These are phyloP conservation scores for Fusarium temperatum DNA, from an alignment of 2,329 filamentous ascomycete species.

Conservation along the genomic window DNA sequence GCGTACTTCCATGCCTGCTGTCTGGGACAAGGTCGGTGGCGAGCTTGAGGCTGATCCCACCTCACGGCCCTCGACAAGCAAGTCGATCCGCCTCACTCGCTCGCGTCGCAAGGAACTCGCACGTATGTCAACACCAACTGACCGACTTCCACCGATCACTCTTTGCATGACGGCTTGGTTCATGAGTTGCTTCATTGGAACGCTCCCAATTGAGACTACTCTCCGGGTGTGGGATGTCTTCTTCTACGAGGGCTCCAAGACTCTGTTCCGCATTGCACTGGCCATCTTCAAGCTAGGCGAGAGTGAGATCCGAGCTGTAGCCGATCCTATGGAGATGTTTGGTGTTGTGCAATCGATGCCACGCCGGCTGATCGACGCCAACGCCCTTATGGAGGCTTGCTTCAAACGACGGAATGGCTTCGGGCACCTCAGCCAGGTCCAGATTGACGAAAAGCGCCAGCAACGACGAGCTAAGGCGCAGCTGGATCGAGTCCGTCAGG, in stretches of 20 bases:
- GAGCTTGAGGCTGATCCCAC: slow-evolving; percentile 68
- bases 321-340: slow-evolving; percentile 94
- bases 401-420: slow-evolving; percentile 84
- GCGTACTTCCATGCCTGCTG: slow-evolving; percentile 79
- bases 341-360: slow-evolving; percentile 91
- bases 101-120: slow-evolving; percentile 52
- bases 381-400: slow-evolving; percentile 81
- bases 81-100: slow-evolving; percentile 49
- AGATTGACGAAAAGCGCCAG: slow-evolving; percentile 78
- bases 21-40: slow-evolving; percentile 89
- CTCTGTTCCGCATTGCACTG: slow-evolving; percentile 89
- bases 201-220: slow-evolving; percentile 88
- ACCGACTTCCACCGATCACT: slow-evolving; percentile 84
- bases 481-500: slow-evolving; percentile 49
- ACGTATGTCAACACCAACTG: slow-evolving; percentile 50
- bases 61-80: slow-evolving; percentile 49
- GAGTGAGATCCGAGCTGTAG: slow-evolving; percentile 78
- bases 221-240: slow-evolving; percentile 95
- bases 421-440: slow-evolving; percentile 81
- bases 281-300: slow-evolving; percentile 93
- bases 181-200: slow-evolving; percentile 96
- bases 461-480: slow-evolving; percentile 69
- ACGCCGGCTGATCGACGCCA: slow-evolving; percentile 82
- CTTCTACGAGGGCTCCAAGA: slow-evolving; percentile 95
- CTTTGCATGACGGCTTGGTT: slow-evolving; percentile 96